Evolutionary conservation across 306 rosid genomes (phyloP).

Genomic region (Aeschynomene evenia): DNA sequence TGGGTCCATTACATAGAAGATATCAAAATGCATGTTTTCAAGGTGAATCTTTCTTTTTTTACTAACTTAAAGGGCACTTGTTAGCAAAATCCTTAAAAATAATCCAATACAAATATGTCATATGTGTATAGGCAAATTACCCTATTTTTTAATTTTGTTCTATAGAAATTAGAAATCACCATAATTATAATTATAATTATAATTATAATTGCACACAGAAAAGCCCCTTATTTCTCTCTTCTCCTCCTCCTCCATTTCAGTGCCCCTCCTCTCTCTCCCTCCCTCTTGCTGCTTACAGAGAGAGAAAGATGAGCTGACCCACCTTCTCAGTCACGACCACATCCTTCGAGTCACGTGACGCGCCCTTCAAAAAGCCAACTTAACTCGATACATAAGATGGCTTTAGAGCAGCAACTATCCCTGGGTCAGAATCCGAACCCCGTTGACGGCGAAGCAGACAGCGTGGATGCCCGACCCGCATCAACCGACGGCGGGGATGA

Average conservation of each 20-base stretch:
- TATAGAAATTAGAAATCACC: too few relatives aligned
- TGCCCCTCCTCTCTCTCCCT: background rate
- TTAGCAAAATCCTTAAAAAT: too few relatives aligned
- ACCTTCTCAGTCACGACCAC: conserved; percentile 34
- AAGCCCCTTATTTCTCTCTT: background rate
- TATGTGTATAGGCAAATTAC: too few relatives aligned
- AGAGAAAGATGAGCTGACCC: conserved; percentile 26
- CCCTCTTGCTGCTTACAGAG: background rate
- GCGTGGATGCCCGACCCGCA: conserved; percentile 42
- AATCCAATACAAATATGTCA: too few relatives aligned
- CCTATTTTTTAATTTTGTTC: too few relatives aligned
- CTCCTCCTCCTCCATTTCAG: background rate
- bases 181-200: too few relatives aligned
- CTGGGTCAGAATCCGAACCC: conserved; percentile 36
- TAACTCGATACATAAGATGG: conserved; percentile 46
- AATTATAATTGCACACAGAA: too few relatives aligned
- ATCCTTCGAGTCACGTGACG: conserved; percentile 58
- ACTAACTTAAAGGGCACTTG: too few relatives aligned
- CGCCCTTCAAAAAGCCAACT: conserved; percentile 33
- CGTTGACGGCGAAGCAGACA: conserved; percentile 43
- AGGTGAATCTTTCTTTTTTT: too few relatives aligned
- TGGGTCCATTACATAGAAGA: too few relatives aligned
- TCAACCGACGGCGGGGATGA: conserved; percentile 59
- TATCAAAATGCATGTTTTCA: too few relatives aligned
- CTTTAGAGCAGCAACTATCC: conserved; percentile 48